Evolutionary conservation across 2,329 filamentous ascomycete species (phyloP).

Genomic region (Bipolaris victoriae): DNA sequence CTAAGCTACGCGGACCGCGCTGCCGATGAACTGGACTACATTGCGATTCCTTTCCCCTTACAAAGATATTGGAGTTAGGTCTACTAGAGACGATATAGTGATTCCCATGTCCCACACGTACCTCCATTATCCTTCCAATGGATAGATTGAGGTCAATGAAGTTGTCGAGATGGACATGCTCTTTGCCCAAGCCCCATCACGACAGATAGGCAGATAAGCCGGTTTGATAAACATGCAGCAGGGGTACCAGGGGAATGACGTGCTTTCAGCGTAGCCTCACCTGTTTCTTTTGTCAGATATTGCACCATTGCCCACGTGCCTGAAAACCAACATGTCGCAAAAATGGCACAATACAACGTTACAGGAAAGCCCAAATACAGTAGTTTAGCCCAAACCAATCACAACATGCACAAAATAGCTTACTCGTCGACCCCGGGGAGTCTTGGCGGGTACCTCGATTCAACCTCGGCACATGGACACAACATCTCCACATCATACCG

Average conservation of each 20-base stretch:
- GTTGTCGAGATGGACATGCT: neutral
- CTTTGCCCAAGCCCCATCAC: neutral
- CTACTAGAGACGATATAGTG: neutral
- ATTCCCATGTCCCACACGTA: neutral
- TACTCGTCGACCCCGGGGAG: neutral
- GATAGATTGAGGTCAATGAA: neutral
- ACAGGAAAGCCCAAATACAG: neutral
- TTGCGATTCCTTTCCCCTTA: neutral
- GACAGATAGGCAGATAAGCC: neutral
- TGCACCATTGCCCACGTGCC: neutral
- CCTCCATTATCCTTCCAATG: neutral
- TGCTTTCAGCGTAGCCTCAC: neutral
- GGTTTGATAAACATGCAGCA: neutral
- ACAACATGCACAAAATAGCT: conserved; percentile 2
- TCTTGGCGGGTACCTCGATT: neutral
- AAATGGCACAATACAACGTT: neutral
- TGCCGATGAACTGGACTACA: neutral
- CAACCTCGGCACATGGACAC: conserved; percentile 10
- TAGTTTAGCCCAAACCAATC: conserved; percentile 8
- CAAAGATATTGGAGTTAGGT: neutral
- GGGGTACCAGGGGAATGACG: neutral
- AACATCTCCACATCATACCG: conserved; percentile 2
- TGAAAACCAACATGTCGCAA: neutral
- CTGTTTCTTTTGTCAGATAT: neutral
- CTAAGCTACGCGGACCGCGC: neutral